Evolutionary conservation across 1,139 yeast species (phyloP), one percentile per base, ranked within the genome.

Genomic region (Debaryomyces sp.): DNA sequence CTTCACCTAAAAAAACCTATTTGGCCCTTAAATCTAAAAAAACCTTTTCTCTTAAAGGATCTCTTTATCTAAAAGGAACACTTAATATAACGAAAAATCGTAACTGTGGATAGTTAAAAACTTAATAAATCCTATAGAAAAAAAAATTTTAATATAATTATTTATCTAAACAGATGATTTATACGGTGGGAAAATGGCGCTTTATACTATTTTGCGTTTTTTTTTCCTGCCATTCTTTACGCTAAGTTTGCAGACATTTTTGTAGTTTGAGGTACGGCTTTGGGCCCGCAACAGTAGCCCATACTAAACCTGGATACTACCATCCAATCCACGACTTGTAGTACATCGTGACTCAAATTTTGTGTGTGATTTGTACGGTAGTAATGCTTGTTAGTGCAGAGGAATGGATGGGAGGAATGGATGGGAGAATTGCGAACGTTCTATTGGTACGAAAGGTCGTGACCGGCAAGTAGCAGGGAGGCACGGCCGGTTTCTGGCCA

Each of bases 1-100:
- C 43, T 41, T 41, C 43, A 41, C 43, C 43, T 27, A 41, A 41
- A 35, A 27, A 41, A 41, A 41, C 43, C 43, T 41, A 18, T 41
- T 18, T 41, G 43, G 43, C 43, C 43, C 33, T 41, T 41, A 30
- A 18, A 29, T 41, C 36, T 30, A 41, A 35, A 30, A n/a, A 41
- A 41, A 41, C 43, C 43, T 41, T 27, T 41, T 41, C 36, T 30
- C 29, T 21, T 17, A 30, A 41, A 41, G 43, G 43, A 41, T 27
- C 43, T 41, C 29, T 41, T 29, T 41, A 30, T 30, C 43, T 41
- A 41, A 30, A 41, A 41, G 34, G 43, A 30, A 27, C 43, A 21
- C 43, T 41, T 41, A n/a, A 41, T 41, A 41, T 37, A 41, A 41
- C 29, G 32, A 41, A 41, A 23, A 21, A 30, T 18, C 30, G 43